Percentiles rank a stretch among this genome's conserved stretches.
phyloP scores from a whole-genome alignment of 2,329 filamentous ascomycete genomes.

The Penicillium sp. region DNA sequence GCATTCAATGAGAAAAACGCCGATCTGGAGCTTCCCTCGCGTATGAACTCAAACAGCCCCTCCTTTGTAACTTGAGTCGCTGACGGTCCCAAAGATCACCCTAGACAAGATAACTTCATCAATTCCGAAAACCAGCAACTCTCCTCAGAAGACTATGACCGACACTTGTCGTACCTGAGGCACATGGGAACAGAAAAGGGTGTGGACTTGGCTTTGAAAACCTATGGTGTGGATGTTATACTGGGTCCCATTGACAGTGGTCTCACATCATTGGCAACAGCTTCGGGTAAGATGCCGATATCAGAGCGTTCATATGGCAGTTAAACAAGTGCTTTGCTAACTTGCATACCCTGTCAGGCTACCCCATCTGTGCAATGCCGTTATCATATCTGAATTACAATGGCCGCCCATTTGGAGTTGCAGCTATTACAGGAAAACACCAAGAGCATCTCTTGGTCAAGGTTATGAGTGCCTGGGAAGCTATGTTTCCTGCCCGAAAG shows the following conservation, averaged over 20 bases:
- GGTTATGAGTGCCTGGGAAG: constrained; percentile 17
- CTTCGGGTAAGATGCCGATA: constrained; percentile 5
- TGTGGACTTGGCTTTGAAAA: constrained; percentile 4
- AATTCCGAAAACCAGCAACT: constrained; percentile 2
- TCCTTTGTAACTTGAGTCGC: not conserved
- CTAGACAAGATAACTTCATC: constrained; percentile 8
- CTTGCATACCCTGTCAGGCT: constrained; percentile 1
- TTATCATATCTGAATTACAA: constrained; percentile 16
- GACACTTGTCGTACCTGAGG: constrained; percentile 7
- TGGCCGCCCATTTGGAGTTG: constrained; percentile 13
- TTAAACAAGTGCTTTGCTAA: not conserved
- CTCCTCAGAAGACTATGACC: constrained; percentile 8
- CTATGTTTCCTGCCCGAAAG: constrained; percentile 10
- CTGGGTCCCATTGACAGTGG: constrained; percentile 8
- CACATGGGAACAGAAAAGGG: constrained; percentile 7
- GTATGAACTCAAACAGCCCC: not conserved
- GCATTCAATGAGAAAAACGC: constrained; percentile 14
- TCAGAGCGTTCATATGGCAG: not conserved
- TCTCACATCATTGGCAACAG: constrained; percentile 10
- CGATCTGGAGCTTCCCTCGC: constrained; percentile 9
- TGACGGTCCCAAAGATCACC: constrained; percentile 4
- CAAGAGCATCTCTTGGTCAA: constrained; percentile 13
- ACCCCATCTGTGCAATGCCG: constrained; percentile 12
- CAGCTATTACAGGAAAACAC: constrained; percentile 8
- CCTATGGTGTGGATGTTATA: constrained; percentile 11